phyloP scores from a whole-genome alignment of 2,329 filamentous ascomycete genomes.

The Pseudocercospora vitis region DNA sequence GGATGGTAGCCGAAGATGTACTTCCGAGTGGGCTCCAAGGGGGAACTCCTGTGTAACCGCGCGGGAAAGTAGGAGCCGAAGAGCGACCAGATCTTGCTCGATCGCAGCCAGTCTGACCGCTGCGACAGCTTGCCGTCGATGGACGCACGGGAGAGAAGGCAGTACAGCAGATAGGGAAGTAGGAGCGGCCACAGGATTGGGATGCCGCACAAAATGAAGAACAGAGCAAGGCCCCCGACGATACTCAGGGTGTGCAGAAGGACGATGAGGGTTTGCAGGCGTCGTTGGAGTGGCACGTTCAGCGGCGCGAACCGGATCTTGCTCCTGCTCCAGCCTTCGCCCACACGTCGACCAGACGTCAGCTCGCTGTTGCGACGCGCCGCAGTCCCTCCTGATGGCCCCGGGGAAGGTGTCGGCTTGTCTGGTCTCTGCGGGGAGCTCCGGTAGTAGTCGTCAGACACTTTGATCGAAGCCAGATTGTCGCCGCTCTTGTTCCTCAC shows the following conservation, averaged over 20 bases:
- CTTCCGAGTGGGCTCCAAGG: constrained; percentile 76
- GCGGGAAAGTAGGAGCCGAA: constrained; percentile 94
- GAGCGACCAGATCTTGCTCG: constrained; percentile 75
- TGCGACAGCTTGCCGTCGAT: constrained; percentile 72
- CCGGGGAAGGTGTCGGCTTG: constrained; percentile 26
- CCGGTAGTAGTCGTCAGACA: constrained; percentile 23
- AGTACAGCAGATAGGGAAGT: constrained; percentile 77
- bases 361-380: constrained; percentile 41
- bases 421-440: constrained; percentile 39
- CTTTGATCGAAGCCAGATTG: constrained; percentile 39
- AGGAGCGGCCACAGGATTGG: constrained; percentile 85
- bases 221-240: constrained; percentile 62
- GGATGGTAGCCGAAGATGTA: constrained; percentile 98
- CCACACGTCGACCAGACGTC: constrained; percentile 54
- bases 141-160: constrained; percentile 74
- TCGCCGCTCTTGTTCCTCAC: constrained; percentile 47
- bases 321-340: constrained; percentile 53
- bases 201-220: constrained; percentile 89
- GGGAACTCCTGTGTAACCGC: constrained; percentile 77
- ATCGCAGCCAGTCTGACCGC: constrained; percentile 73
- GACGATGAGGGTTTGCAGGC: constrained; percentile 52
- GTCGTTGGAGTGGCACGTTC: constrained; percentile 58
- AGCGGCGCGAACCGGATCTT: constrained; percentile 84
- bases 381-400: constrained; percentile 22
- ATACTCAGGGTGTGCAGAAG: constrained; percentile 53